Percentiles rank a stretch among this genome's conserved stretches.
Conservation (phyloP, 73 alveolate species). For the Stentor coeruleus region DNA sequence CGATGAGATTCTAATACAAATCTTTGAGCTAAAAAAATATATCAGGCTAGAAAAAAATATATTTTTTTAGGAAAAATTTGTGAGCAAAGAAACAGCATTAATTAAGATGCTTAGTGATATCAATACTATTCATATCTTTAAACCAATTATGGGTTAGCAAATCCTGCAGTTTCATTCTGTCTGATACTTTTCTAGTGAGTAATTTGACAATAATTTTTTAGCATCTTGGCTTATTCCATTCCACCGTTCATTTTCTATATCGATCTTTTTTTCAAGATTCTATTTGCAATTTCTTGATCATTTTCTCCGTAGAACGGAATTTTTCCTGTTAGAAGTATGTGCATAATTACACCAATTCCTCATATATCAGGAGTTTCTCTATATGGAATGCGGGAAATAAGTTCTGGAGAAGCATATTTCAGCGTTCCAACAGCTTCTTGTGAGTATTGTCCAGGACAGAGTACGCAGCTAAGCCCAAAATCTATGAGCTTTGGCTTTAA, state of each 20-base stretch:
- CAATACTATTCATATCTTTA: no score
- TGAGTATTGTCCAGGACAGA: slow-evolving; percentile 36
- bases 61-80: no score
- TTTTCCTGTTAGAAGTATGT: slow-evolving; percentile 28
- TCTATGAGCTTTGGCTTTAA: neutral
- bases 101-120: no score
- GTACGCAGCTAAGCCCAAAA: slow-evolving; percentile 31
- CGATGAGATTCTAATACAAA: no score
- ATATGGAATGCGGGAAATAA: slow-evolving; percentile 27
- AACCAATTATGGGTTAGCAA: slow-evolving; percentile 12
- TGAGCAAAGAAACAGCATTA: no score
- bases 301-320: slow-evolving; percentile 32
- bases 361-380: slow-evolving; percentile 33
- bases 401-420: slow-evolving; percentile 39
- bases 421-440: slow-evolving; percentile 35
- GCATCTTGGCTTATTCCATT: slow-evolving; percentile 18
- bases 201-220: neutral
- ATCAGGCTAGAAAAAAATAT: no score
- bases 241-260: neutral
- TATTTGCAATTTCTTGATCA: slow-evolving; percentile 9
- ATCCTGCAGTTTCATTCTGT: slow-evolving; percentile 8
- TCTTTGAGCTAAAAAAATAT: no score
- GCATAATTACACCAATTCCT: slow-evolving; percentile 33
- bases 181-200: neutral
- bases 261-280: neutral